These are phyloP conservation scores for Chalciporus piperatoides DNA, from an alignment of 1,284 basidiomycete genomes.

Conservation along the genomic window DNA sequence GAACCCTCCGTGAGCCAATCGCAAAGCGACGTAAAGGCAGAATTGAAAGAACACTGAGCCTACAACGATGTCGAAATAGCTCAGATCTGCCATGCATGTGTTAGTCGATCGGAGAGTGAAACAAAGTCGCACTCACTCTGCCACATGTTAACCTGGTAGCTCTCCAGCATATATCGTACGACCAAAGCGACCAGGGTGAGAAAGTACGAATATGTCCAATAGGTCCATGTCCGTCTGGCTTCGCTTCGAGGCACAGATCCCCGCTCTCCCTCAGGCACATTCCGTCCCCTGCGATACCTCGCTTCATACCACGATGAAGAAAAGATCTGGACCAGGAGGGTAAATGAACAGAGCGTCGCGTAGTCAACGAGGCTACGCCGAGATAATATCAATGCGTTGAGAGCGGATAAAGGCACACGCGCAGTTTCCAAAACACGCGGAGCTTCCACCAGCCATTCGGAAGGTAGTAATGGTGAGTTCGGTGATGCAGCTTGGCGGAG, in stretches of 20 bases:
- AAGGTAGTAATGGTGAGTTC: constrained; percentile 41
- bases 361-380: constrained; percentile 76
- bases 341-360: constrained; percentile 74
- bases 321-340: constrained; percentile 73
- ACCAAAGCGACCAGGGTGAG: constrained; percentile 48
- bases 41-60: constrained; percentile 88
- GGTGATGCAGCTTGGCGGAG: constrained; percentile 34
- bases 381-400: constrained; percentile 65
- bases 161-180: constrained; percentile 45
- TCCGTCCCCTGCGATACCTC: constrained; percentile 41
- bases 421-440: constrained; percentile 50
- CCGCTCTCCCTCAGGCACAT: constrained; percentile 59
- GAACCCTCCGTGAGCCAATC: constrained; percentile 89
- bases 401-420: constrained; percentile 39
- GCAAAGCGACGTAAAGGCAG: constrained; percentile 83
- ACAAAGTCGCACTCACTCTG: constrained; percentile 47
- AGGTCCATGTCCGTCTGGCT: constrained; percentile 55
- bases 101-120: constrained; percentile 8
- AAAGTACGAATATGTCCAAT: constrained; percentile 56
- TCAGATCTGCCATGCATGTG: constrained; percentile 55
- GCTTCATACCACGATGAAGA: constrained; percentile 72
- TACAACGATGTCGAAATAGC: constrained; percentile 72
- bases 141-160: constrained; percentile 55
- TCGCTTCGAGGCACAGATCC: constrained; percentile 75
- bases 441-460: constrained; percentile 73